Base-by-base conservation (phyloP, 2,329 filamentous ascomycete genomes). In the Ceratocystis cubensis region DNA sequence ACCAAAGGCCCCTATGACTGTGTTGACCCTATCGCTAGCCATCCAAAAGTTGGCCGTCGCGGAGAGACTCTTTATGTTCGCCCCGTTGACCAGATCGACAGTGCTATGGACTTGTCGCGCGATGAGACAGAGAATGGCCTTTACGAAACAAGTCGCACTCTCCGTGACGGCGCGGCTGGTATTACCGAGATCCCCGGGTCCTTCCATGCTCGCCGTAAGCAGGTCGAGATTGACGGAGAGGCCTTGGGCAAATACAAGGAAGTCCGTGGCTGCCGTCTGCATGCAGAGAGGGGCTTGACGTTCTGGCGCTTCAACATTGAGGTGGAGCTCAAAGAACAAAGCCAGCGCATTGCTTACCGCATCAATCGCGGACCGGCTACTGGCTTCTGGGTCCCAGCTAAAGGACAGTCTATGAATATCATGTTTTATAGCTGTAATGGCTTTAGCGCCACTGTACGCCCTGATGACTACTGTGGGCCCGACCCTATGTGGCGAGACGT, bases 381-480 rank as follows among this genome's bases (percentile, higher is more conserved):
- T 64, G 90, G 88, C 1, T 99, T 99, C 75, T 99, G 94, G 93
- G 91, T 99, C 0, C 94, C 95, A 4, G 88, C 88, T 41, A 83
- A 81, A 63, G 88, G 85, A 17, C 82, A 96, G 74, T 84, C 88
- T 1, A 99, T 99, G 94, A 96, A 97, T 77, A 89, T 96, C 74
- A 96, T 97, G 91, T 99, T 96, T 77, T 84, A 97, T 78, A 96
- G 89, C 74, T 96, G 94, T 78, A 99, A 99, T 74, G 94, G 95
- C 1, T 99, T 99, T 78, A 93, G 90, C 71, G 75, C 88, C 64
- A 88, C 84, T 66, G 88, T 89, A 28, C 86, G 96, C 69, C 78
- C 91, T 0, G 82, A 95, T 73, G 81, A 86, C 59, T 88, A 96
- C 74, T 94, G 88, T 72, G 94, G 94, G 0, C 94, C 95, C 0